Percentiles rank a stretch among this genome's conserved stretches.
phyloP scores from a whole-genome alignment of 768 basidiomycete genomes.

The Tubosaeta sp. region DNA sequence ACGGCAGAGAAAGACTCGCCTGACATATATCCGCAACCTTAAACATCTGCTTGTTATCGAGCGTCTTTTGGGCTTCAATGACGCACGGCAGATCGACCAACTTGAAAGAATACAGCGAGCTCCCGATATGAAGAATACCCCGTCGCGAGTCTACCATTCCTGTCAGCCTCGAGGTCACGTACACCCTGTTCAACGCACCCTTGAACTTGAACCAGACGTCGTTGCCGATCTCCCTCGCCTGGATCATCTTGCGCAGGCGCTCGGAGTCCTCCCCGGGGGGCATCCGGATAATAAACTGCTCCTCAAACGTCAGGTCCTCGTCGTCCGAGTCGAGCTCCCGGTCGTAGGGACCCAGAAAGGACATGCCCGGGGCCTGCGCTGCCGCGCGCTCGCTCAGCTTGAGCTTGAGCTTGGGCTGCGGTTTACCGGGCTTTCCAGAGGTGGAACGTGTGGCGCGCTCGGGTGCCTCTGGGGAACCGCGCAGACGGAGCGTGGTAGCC shows the following conservation, averaged over 20 bases:
- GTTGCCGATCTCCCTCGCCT: slow-evolving; percentile 68
- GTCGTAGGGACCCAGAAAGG: slow-evolving; percentile 89
- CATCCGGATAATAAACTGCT: slow-evolving; percentile 92
- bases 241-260: slow-evolving; percentile 75
- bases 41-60: slow-evolving; percentile 96
- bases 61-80: slow-evolving; percentile 90
- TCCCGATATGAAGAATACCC: slow-evolving; percentile 84
- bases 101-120: slow-evolving; percentile 80
- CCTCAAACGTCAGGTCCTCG: slow-evolving; percentile 92
- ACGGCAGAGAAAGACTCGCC: slow-evolving; percentile 39
- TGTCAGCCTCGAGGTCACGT: slow-evolving; percentile 10
- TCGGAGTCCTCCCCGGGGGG: slow-evolving; percentile 82
- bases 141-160: slow-evolving; percentile 74
- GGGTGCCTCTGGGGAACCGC: slow-evolving; percentile 24
- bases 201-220: slow-evolving; percentile 99
- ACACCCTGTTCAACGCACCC: slow-evolving; percentile 42
- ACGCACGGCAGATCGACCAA: slow-evolving; percentile 95
- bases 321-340: slow-evolving; percentile 94
- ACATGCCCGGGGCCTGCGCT: slow-evolving; percentile 78
- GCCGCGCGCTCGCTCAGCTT: slow-evolving; percentile 83
- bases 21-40: slow-evolving; percentile 99
- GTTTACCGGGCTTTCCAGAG: slow-evolving; percentile 39
- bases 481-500: slow-evolving; percentile 32
- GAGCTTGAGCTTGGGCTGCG: slow-evolving; percentile 79
- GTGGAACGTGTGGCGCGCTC: slow-evolving; percentile 62